phyloP scores from a whole-genome alignment of 225 moss, liverwort and hornwort genomes.

The Pseudisothecium myosuroides region DNA sequence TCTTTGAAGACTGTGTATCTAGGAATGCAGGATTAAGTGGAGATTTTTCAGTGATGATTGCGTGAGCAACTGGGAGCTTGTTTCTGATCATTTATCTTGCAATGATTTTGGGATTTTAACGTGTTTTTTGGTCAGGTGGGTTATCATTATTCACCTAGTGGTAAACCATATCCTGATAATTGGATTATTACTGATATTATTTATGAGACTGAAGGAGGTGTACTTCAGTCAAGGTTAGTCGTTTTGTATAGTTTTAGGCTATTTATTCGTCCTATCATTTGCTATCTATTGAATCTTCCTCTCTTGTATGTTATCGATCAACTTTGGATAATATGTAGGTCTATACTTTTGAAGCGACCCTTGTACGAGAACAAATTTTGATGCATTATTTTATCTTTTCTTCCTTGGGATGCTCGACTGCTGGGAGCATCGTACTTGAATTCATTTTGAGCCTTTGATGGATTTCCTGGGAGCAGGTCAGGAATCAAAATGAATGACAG shows the following conservation, averaged over 20 bases:
- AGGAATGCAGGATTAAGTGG: not conserved
- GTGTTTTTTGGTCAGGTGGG: constrained; percentile 46
- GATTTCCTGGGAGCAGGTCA: constrained; percentile 46
- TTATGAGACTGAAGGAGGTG: constrained; percentile 87
- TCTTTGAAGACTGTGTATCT: not conserved
- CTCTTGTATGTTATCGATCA: not conserved
- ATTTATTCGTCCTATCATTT: not conserved
- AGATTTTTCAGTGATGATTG: not conserved
- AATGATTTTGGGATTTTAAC: not conserved
- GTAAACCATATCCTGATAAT: constrained; percentile 90
- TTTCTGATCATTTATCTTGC: not conserved
- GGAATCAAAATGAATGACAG: constrained; percentile 45
- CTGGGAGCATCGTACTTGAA: not conserved
- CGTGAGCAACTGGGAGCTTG: not conserved
- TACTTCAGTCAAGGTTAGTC: constrained; percentile 61
- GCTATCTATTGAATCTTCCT: not conserved
- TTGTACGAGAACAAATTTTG: not conserved
- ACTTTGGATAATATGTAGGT: not conserved
- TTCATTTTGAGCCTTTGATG: not conserved
- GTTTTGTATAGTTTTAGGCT: not conserved
- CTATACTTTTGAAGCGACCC: not conserved
- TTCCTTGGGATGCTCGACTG: not conserved
- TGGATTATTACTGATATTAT: constrained; percentile 82
- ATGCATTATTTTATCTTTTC: not conserved
- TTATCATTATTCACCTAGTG: constrained; percentile 86